Base-by-base conservation (phyloP, 1,139 yeast species). In the Candida sanyaensis region DNA sequence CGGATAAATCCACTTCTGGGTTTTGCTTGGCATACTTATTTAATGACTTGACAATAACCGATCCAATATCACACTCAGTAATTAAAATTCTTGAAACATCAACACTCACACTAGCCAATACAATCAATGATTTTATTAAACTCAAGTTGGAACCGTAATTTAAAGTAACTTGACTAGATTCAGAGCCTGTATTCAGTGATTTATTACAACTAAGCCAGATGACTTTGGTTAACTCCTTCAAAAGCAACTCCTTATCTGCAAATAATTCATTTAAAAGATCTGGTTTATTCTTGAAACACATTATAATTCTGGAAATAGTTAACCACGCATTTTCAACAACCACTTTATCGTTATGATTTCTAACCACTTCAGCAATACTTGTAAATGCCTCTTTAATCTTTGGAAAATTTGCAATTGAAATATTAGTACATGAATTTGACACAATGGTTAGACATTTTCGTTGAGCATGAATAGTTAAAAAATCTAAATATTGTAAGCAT, bases 381-480 rank as follows among this genome's bases (percentile, higher is more conserved):
- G 84, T 86, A 55, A 90, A 81, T 1, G 85, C 81, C 29, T 78
- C 84, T 47, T 77, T 71, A 8, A 86, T 69, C 53, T 71, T 71
- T 5, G 69, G 65, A 50, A 81, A 80, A 53, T 79, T 78, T 2
- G 68, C 59, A 7, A 59, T 49, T 2, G 77, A 70, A 1, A 87
- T 69, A 47, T 73, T 72, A 1, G 76, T 71, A 54, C 93, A 86
- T 11, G 95, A 78, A 60, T 88, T 88, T 3, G 96, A 87, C 4
- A 90, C 90, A 36, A 89, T 88, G 1, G 75, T 71, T 41, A 92
- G 69, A 29, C 96, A 90, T 55, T 90, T 88, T 49, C 96, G 73
- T 64, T 93, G 99, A 0, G 96, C 90, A 66, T 90, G 96, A 27
- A 86, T 78, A 1, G 97, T 88, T 63, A 93, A 86, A 60, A 93